A percentile compares a stretch with the other conserved stretches of the same genome.
phyloP scores from a whole-genome alignment of 192 early-diverging fungal genomes.

The Ramicandelaber brevisporus region DNA sequence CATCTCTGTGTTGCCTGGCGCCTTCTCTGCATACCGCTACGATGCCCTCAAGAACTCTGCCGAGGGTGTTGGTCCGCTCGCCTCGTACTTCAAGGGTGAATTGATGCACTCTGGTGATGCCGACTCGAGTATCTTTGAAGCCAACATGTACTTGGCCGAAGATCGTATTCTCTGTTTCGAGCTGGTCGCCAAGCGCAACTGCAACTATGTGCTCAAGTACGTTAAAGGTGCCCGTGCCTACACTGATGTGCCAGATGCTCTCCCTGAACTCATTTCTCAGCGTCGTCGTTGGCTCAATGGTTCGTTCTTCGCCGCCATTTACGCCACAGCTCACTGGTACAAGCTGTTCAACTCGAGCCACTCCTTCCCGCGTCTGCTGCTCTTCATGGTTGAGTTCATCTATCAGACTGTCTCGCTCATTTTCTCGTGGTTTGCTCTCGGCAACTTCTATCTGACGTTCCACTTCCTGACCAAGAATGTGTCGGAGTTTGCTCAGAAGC shows the following conservation, averaged over 20 bases:
- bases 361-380: constrained; percentile 33
- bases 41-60: constrained; percentile 46
- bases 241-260: constrained; percentile 78
- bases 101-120: constrained; percentile 40
- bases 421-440: constrained; percentile 80
- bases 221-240: constrained; percentile 68
- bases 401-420: constrained; percentile 60
- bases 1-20: constrained; percentile 85
- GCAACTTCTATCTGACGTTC: constrained; percentile 79
- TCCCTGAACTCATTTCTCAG: constrained; percentile 88
- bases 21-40: constrained; percentile 90
- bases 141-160: constrained; percentile 84
- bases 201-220: constrained; percentile 61
- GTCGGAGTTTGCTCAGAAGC: constrained; percentile 4
- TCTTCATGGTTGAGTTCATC: constrained; percentile 49
- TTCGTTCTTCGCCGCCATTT: constrained; percentile 78
- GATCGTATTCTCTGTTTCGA: constrained; percentile 94
- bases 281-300: constrained; percentile 93
- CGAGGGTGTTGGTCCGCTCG: constrained; percentile 30
- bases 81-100: constrained; percentile 84
- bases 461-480: constrained; percentile 44
- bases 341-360: constrained; percentile 59
- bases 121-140: constrained; percentile 48
- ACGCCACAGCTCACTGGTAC: constrained; percentile 53
- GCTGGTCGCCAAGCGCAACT: constrained; percentile 56